Conservation (phyloP, 257 asterid species). For the Penstemon davidsonii region DNA sequence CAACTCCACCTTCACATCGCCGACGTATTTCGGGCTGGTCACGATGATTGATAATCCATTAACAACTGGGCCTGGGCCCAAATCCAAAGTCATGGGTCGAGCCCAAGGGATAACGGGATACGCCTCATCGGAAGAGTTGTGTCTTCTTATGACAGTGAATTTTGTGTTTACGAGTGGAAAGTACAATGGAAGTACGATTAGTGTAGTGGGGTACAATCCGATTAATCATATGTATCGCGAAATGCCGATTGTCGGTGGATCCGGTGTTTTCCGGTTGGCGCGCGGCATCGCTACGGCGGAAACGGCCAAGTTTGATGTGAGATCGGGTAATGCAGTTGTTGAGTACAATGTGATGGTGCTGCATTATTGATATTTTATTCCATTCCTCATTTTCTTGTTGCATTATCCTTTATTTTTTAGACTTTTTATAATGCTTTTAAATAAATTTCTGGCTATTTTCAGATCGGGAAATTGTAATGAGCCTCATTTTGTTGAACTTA, state of each 20-base stretch:
- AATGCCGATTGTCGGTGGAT: constrained; percentile 37
- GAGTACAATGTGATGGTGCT: constrained; percentile 25
- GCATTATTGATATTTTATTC: neutral
- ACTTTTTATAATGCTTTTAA: too few relatives aligned
- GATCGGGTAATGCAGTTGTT: constrained; percentile 21
- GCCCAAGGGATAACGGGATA: constrained; percentile 42
- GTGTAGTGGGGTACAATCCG: constrained; percentile 41
- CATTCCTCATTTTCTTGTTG: neutral
- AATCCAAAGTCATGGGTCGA: constrained; percentile 41
- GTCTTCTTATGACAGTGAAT: constrained; percentile 37
- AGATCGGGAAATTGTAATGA: too few relatives aligned
- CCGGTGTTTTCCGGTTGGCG: constrained; percentile 17
- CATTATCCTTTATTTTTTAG: too few relatives aligned
- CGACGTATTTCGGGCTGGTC: constrained; percentile 29
- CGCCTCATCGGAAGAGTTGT: constrained; percentile 29
- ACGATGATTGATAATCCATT: constrained; percentile 38
- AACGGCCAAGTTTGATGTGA: constrained; percentile 2
- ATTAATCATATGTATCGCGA: constrained; percentile 34
- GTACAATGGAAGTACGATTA: constrained; percentile 46
- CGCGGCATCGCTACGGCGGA: constrained; percentile 17
- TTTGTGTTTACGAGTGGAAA: constrained; percentile 35
- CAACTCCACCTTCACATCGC: constrained; percentile 29
- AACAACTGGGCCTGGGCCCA: constrained; percentile 28
- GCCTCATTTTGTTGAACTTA: too few relatives aligned
- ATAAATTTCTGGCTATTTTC: too few relatives aligned